Percentiles rank a stretch among this genome's conserved stretches.
These are phyloP conservation scores for Colletotrichum caudatum DNA, from an alignment of 2,329 filamentous ascomycete genomes.

Conservation along the genomic window DNA sequence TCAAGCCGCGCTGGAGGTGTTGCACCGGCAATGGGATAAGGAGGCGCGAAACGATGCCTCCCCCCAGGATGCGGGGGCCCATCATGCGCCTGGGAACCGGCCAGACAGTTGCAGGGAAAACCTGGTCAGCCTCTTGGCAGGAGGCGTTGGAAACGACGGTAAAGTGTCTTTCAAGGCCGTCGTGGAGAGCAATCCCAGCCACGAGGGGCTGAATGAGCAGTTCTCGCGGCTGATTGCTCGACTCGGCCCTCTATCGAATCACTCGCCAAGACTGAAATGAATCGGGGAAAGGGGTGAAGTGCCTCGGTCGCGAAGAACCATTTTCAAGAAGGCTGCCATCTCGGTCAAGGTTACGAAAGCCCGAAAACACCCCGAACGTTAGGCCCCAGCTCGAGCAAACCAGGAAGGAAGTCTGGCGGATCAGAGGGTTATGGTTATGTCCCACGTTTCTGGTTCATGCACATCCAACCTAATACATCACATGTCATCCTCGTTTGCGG, in stretches of 20 bases:
- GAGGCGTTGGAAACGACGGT: background rate
- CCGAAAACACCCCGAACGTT: background rate
- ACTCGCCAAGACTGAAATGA: background rate
- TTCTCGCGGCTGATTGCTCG: background rate
- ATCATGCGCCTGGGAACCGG: background rate
- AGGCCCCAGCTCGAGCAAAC: background rate
- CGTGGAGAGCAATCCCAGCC: background rate
- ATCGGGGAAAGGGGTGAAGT: background rate
- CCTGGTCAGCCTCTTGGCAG: conserved; percentile 5
- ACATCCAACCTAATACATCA: conserved; percentile 1
- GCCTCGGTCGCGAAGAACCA: background rate
- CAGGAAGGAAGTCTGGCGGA: background rate
- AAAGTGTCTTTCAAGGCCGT: conserved; percentile 8
- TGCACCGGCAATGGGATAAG: background rate
- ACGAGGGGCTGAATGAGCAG: background rate
- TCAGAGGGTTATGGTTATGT: background rate
- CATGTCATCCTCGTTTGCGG: background rate
- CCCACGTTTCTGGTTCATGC: background rate
- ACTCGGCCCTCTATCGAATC: background rate
- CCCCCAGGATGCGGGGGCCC: background rate
- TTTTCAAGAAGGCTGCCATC: background rate
- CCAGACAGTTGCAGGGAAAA: background rate
- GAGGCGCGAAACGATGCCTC: background rate
- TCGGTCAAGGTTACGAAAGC: no score
- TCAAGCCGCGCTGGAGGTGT: background rate